Evolutionary conservation across 1,139 yeast species (phyloP).

Genomic region (Scheffersomyces quercinus): DNA sequence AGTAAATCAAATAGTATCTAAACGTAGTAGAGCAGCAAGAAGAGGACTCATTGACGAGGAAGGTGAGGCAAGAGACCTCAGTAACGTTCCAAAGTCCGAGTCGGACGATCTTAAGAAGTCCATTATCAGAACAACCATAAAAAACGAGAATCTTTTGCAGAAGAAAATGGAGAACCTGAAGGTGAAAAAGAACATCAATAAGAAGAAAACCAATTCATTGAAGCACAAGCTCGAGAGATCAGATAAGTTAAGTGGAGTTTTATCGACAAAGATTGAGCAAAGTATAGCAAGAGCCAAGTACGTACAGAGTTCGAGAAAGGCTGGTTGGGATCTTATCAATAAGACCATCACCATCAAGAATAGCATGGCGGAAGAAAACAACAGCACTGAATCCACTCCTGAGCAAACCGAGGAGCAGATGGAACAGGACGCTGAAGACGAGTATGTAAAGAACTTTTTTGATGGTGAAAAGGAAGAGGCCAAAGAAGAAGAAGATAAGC

Average conservation of each 20-base stretch:
- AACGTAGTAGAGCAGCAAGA: conserved; percentile 77
- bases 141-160: conserved; percentile 61
- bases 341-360: conserved; percentile 38
- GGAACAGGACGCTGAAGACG: conserved; percentile 28
- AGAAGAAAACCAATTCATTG: conserved; percentile 33
- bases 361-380: conserved; percentile 10
- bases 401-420: conserved; percentile 19
- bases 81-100: conserved; percentile 56
- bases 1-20: conserved; percentile 43
- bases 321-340: conserved; percentile 74
- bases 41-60: conserved; percentile 49
- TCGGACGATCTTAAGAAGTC: conserved; percentile 61
- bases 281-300: conserved; percentile 64
- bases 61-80: conserved; percentile 50
- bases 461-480: conserved; percentile 18
- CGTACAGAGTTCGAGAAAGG: conserved; percentile 61
- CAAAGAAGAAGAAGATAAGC: conserved; percentile 12
- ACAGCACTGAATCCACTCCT: conserved; percentile 6
- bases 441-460: conserved; percentile 35
- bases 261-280: conserved; percentile 61
- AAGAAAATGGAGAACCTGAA: conserved; percentile 52
- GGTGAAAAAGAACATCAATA: conserved; percentile 33
- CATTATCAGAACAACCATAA: conserved; percentile 66
- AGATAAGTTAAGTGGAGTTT: conserved; percentile 53
- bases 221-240: conserved; percentile 50